Base-by-base conservation (phyloP, 2,329 filamentous ascomycete species). In the Aspergillus amoenus region DNA sequence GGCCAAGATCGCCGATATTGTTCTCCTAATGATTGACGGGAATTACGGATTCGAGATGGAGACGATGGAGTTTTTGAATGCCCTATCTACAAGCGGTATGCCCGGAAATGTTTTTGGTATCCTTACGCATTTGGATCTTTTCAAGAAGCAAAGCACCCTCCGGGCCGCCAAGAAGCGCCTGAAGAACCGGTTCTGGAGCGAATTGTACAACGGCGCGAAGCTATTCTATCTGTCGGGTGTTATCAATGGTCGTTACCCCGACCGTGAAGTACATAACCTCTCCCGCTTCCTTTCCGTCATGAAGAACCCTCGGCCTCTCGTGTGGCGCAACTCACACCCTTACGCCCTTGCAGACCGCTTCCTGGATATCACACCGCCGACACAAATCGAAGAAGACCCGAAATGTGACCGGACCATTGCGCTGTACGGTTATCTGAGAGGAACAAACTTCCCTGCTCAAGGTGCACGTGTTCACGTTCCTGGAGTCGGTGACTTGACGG, bases 11-110 rank as follows among this genome's bases (percentile, higher is more conserved):
- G 94, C 95, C 17, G 94, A 99, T 73, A 97, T 99, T 68, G 91
- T 97, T 5, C 82, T 99, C 49, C 83, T 99, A 56, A 94, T 99
- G 90, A 99, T 99, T 66, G 94, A 99, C 71, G 95, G 94, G 55
- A 97, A 97, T 77, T 99, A 90, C 69, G 95, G 94, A 13, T 99
- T 99, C 71, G 94, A 99, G 78, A 99, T 99, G 94, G 94, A 99
- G 82, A 99, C 94, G 0, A 99, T 99, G 94, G 94, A 99, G 76
- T 99, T 99, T 61, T 79, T 99, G 70, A 97, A 97, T 67, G 88
- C 97, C 17, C 81, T 99, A 50, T 89, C 90, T n/a, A 86, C 91
- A 2, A 96, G 90, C 30, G 94, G 94, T 74, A 97, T 99, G 93
- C 94, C 95, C 0, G 93, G 94, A 63, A 99, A 99, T 68, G 93